Conservation (phyloP, 1,284 basidiomycete species). For the Apiotrichum gracile region DNA sequence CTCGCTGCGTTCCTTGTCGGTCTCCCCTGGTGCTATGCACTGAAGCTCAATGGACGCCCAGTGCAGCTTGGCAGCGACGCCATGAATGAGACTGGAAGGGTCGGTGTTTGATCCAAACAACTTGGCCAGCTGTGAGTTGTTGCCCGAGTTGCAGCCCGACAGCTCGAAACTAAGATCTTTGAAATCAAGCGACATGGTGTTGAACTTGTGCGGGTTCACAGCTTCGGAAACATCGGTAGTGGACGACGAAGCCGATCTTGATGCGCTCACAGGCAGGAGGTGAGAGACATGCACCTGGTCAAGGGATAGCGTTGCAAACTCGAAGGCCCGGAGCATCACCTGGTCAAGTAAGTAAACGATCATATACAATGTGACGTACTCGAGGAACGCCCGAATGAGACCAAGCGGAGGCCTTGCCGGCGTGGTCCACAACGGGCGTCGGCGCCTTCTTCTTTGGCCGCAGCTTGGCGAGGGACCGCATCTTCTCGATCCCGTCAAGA, state of each 20-base stretch:
- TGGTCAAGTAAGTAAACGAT: slow-evolving; percentile 19
- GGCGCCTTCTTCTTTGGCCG: background rate
- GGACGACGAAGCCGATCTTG: slow-evolving; percentile 14
- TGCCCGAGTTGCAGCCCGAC: slow-evolving; percentile 33
- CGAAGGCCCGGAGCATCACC: slow-evolving; percentile 34
- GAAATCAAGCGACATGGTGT: slow-evolving; percentile 31
- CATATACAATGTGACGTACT: slow-evolving; percentile 9
- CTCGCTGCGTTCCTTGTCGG: slow-evolving; percentile 22
- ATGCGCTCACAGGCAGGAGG: slow-evolving; percentile 11
- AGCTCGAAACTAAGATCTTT: slow-evolving; percentile 19
- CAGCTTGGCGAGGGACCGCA: slow-evolving; percentile 16
- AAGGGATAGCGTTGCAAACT: slow-evolving; percentile 26
- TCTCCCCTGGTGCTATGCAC: slow-evolving; percentile 31
- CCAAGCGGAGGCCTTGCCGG: background rate
- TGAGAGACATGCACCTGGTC: slow-evolving; percentile 23
- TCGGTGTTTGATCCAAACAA: slow-evolving; percentile 32
- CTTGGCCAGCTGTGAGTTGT: slow-evolving; percentile 34
- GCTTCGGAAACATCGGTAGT: slow-evolving; percentile 1
- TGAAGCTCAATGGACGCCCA: slow-evolving; percentile 32
- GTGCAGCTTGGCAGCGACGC: slow-evolving; percentile 23
- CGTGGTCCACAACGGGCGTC: background rate
- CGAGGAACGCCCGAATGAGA: slow-evolving; percentile 13
- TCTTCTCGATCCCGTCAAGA: slow-evolving; percentile 25
- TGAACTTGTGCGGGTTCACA: background rate
- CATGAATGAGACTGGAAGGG: slow-evolving; percentile 28